Evolutionary conservation across 768 basidiomycete species (phyloP).

Genomic region (Lactifluus echinatus): DNA sequence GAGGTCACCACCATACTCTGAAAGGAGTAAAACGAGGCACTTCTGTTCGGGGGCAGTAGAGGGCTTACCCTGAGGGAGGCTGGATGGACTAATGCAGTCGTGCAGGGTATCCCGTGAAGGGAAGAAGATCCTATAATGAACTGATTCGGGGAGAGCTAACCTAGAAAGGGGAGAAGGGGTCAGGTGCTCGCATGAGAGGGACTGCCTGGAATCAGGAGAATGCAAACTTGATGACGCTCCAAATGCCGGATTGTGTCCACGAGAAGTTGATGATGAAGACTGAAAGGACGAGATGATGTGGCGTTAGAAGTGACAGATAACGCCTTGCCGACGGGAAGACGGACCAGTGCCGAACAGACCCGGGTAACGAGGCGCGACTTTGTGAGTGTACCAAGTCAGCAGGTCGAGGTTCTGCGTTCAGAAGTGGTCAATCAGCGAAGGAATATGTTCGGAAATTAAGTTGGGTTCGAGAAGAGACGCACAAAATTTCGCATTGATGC

Average conservation of each 20-base stretch:
- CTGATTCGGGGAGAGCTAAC: constrained; percentile 50
- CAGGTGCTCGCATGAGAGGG: background rate
- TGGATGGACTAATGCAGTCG: constrained; percentile 42
- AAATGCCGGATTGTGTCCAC: constrained; percentile 62
- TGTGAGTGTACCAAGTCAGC: constrained; percentile 53
- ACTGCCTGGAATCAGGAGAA: background rate
- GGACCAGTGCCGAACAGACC: constrained; percentile 69
- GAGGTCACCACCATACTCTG: constrained; percentile 64
- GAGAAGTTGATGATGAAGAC: constrained; percentile 69
- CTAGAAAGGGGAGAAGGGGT: constrained; percentile 28
- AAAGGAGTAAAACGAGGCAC: constrained; percentile 20
- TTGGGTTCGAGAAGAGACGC: constrained; percentile 24
- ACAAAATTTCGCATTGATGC: constrained; percentile 51
- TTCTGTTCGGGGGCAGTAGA: constrained; percentile 11
- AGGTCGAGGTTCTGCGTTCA: constrained; percentile 46
- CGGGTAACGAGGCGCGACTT: constrained; percentile 62
- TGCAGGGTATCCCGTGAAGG: constrained; percentile 46
- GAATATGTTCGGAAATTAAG: constrained; percentile 16
- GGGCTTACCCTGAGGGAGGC: constrained; percentile 49
- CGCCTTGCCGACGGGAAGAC: constrained; percentile 15
- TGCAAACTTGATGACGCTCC: constrained; percentile 52
- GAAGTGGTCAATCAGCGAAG: constrained; percentile 11
- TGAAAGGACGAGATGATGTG: constrained; percentile 23
- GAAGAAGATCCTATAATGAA: constrained; percentile 59
- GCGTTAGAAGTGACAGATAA: constrained; percentile 16